phyloP scores from a whole-genome alignment of 164 flowering plant genomes.

The Umbellularia californica region DNA sequence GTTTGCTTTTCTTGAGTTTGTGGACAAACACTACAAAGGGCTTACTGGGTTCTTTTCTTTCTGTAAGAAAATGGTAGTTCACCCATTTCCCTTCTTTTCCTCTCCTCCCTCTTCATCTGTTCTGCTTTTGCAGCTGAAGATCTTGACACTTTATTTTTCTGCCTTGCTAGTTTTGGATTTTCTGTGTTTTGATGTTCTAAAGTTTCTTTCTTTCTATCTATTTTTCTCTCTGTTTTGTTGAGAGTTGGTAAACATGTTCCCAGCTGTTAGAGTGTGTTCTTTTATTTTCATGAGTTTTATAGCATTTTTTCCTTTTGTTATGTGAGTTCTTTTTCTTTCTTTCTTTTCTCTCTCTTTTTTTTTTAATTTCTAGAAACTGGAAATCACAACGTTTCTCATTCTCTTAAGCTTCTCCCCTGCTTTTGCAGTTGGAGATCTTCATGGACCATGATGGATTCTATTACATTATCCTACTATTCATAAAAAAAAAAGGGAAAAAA shows the following conservation, averaged over 20 bases:
- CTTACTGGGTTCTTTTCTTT: not conserved
- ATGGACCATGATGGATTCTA: not conserved
- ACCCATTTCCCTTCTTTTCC: not conserved
- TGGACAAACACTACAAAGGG: not conserved
- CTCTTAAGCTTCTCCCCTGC: not conserved
- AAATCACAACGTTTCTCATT: not conserved
- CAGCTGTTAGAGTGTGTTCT: not conserved
- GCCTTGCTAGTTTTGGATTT: not conserved
- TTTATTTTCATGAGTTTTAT: not conserved
- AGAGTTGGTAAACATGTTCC: not conserved
- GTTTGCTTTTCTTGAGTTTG: not conserved
- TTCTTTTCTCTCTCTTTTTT: no score
- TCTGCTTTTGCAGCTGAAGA: conserved; percentile 2
- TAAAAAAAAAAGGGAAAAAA: not conserved
- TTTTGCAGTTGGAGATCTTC: conserved; percentile 1
- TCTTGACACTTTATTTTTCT: not conserved
- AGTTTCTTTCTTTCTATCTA: no score
- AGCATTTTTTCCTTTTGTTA: not conserved
- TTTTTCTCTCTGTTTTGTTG: not conserved
- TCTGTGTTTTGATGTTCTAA: not conserved
- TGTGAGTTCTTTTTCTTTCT: not conserved
- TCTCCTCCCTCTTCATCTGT: not conserved
- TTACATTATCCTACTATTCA: not conserved
- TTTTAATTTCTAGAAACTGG: not conserved
- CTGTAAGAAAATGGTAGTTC: not conserved